A percentile compares a stretch with the other conserved stretches of the same genome.
Conservation (phyloP, 805 yeast species). For the Myxozyma mucilagina region DNA sequence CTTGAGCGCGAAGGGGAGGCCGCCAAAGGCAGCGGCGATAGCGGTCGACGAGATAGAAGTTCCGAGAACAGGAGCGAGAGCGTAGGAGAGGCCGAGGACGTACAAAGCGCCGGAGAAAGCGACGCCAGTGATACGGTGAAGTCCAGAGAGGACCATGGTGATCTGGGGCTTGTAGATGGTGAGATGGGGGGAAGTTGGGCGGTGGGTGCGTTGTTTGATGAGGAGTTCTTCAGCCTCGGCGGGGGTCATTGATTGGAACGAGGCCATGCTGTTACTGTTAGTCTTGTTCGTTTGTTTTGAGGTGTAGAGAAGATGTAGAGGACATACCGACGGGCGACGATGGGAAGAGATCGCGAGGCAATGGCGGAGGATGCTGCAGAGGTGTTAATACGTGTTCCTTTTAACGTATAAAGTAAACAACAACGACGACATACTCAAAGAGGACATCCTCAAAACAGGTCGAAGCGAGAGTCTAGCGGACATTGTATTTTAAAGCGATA, state of each 20-base stretch:
- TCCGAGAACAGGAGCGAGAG: slow-evolving; percentile 66
- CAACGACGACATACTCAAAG: slow-evolving; percentile 15
- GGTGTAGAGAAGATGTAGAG: not conserved
- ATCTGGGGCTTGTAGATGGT: slow-evolving; percentile 88
- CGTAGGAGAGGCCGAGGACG: slow-evolving; percentile 73
- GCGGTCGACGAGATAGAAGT: slow-evolving; percentile 52
- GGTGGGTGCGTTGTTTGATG: slow-evolving; percentile 75
- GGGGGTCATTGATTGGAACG: slow-evolving; percentile 55
- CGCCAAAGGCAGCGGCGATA: slow-evolving; percentile 56
- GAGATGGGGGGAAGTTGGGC: slow-evolving; percentile 91
- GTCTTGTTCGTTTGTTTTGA: not conserved
- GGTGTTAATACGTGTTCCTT: not conserved
- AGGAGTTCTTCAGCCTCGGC: slow-evolving; percentile 69
- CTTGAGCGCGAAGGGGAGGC: slow-evolving; percentile 65
- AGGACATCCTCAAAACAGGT: slow-evolving; percentile 14
- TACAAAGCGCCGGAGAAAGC: slow-evolving; percentile 62
- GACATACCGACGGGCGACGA: slow-evolving; percentile 17
- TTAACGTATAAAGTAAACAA: too few species aligned
- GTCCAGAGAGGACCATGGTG: slow-evolving; percentile 74
- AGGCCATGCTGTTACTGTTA: slow-evolving; percentile 2
- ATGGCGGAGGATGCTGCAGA: not conserved
- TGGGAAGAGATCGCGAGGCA: slow-evolving; percentile 10
- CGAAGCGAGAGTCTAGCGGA: slow-evolving; percentile 8
- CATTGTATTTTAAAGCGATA: not conserved
- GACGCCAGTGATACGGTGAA: slow-evolving; percentile 89